Conservation (phyloP, 495 filamentous ascomycete genomes). For the Lineolata rhizophorae region DNA sequence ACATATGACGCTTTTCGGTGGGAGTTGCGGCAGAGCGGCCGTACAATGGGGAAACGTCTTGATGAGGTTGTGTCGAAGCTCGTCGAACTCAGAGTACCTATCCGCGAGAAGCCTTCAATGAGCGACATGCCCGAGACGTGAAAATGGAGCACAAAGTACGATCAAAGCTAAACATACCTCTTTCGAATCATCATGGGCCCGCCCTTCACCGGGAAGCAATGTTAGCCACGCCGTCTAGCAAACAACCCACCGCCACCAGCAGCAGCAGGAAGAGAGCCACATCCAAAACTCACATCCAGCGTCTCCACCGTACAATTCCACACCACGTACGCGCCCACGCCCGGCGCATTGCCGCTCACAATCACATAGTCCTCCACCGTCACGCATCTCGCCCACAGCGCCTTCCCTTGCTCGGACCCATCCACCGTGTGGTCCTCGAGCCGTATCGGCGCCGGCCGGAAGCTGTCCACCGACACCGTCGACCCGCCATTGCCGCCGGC, state of each 20-base stretch:
- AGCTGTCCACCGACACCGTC: constrained; percentile 7
- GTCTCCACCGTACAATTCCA: constrained; percentile 55
- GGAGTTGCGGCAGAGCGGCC: constrained; percentile 40
- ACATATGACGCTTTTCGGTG: constrained; percentile 52
- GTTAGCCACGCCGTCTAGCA: constrained; percentile 6
- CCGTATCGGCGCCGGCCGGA: constrained; percentile 26
- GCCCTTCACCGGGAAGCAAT: constrained; percentile 18
- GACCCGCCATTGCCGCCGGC: too few relatives aligned
- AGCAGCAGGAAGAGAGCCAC: constrained; percentile 1
- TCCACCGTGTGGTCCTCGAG: constrained; percentile 54
- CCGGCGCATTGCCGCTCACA: constrained; percentile 35
- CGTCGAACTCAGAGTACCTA: constrained; percentile 56
- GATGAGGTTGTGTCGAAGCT: constrained; percentile 32
- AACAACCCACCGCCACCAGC: too few relatives aligned
- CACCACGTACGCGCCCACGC: constrained; percentile 48
- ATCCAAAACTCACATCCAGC: constrained; percentile 32
- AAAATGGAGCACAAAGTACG: too few relatives aligned
- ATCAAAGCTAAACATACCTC: constrained; percentile 19
- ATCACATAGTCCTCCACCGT: constrained; percentile 44
- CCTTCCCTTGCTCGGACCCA: constrained; percentile 33
- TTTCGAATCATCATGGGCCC: constrained; percentile 38
- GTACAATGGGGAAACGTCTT: constrained; percentile 42
- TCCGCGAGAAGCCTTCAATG: constrained; percentile 2
- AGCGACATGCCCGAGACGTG: too few relatives aligned
- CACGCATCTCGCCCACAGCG: constrained; percentile 45